phyloP scores from a whole-genome alignment of 2,329 filamentous ascomycete species.

The Apiospora malaysiana region DNA sequence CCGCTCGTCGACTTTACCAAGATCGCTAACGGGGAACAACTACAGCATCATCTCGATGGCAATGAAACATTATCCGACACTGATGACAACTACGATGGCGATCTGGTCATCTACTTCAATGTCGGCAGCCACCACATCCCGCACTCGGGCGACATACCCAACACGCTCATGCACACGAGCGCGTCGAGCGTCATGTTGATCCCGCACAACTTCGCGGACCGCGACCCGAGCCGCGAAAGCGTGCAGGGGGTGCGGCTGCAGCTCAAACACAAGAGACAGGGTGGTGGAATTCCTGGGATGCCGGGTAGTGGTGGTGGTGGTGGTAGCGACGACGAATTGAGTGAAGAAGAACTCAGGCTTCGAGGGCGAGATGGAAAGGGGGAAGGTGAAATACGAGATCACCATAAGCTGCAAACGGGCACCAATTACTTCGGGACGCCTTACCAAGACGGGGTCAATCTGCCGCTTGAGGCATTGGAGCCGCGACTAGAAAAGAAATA shows the following conservation, averaged over 20 bases:
- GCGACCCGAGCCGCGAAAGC: slow-evolving; percentile 43
- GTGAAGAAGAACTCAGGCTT: neutral
- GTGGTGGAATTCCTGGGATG: slow-evolving; percentile 26
- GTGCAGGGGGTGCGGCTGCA: slow-evolving; percentile 31
- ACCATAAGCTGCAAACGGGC: slow-evolving; percentile 25
- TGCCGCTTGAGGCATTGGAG: slow-evolving; percentile 26
- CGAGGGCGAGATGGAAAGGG: neutral
- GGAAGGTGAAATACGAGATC: slow-evolving; percentile 10
- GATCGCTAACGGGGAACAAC: slow-evolving; percentile 42
- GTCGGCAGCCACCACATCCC: slow-evolving; percentile 52
- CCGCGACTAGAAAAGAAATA: slow-evolving; percentile 25
- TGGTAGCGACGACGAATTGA: neutral
- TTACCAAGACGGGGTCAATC: slow-evolving; percentile 25
- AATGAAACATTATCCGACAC: slow-evolving; percentile 26
- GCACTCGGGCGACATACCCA: slow-evolving; percentile 50
- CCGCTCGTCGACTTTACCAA: slow-evolving; percentile 48
- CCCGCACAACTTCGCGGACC: slow-evolving; percentile 46
- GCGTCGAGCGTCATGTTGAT: slow-evolving; percentile 45
- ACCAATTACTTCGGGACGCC: slow-evolving; percentile 30
- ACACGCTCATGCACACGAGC: slow-evolving; percentile 48
- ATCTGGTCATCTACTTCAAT: slow-evolving; percentile 47
- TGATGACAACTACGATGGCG: slow-evolving; percentile 31
- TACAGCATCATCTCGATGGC: slow-evolving; percentile 29
- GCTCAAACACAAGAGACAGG: slow-evolving; percentile 27
- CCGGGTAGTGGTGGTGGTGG: slow-evolving; percentile 20